Base-by-base conservation (phyloP, 805 yeast genomes). In the Myxozyma geophila region DNA sequence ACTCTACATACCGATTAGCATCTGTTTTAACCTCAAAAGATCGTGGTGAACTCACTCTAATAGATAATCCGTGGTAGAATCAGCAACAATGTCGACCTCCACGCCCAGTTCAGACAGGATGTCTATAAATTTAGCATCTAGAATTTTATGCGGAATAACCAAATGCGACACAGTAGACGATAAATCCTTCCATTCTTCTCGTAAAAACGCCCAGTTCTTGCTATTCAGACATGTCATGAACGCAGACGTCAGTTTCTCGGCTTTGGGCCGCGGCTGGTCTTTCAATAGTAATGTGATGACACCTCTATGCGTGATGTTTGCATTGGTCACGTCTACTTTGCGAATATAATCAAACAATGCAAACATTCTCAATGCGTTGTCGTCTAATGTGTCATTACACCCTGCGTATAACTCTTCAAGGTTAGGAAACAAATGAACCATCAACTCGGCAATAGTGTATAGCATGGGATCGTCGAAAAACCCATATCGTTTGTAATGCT, bases 371-470 rank as follows among this genome's bases (percentile, higher is more conserved):
- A 60, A 40, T 6, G 64, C 21, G 1, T 15, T 37, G 17, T 60
- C 64, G 21, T 51, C 48, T n/a, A 60, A 23, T 8, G 64, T 49
- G 1, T 23, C 17, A 28, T 55, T 60, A 39, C 60, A 55, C 6
- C 64, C 64, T 8, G 55, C 54, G 23, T 39, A 21, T 23, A 60
- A 39, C 15, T 55, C 48, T 46, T 43, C 48, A 13, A 60, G 36
- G 41, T 55, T 55, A 3, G 64, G 64, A 36, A 60, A 60, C 52
- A 60, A 35, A 17, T 54, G 53, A 33, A 48, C 59, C 8, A 60
- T 36, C 8, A 60, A 17, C 40, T 60, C 57, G 8, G 64, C 43
- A 36, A 51, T 23, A 8, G 41, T 23, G 36, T 28, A 60, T 36
- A 41, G 28, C 23, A 4, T 7, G 1, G 64, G 64, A 49, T 40